Percentiles rank a stretch among this genome's conserved stretches.
Conservation (phyloP, 2,329 filamentous ascomycete species). For the Colletotrichum ledebouriae region DNA sequence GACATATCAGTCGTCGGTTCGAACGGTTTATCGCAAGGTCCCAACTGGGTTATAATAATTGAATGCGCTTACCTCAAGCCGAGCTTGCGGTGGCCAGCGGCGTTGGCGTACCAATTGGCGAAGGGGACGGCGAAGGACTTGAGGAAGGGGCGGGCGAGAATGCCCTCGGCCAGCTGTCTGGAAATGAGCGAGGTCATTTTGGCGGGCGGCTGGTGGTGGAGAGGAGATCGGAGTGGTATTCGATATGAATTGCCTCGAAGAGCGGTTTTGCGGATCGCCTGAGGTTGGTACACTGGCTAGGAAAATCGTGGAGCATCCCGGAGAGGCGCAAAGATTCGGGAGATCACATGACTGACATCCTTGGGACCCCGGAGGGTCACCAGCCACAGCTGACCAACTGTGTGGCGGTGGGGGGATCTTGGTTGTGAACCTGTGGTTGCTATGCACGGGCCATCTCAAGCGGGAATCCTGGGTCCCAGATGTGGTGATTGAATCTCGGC, state of each 20-base stretch:
- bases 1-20: slow-evolving; percentile 20
- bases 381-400: neutral
- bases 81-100: slow-evolving; percentile 92
- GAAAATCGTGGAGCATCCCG: slow-evolving; percentile 42
- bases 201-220: slow-evolving; percentile 46
- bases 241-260: slow-evolving; percentile 42
- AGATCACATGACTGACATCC: slow-evolving; percentile 38
- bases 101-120: slow-evolving; percentile 89
- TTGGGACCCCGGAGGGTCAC: slow-evolving; percentile 16
- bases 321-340: slow-evolving; percentile 42
- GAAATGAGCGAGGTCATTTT: slow-evolving; percentile 73
- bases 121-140: slow-evolving; percentile 82
- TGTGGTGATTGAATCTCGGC: slow-evolving; percentile 22
- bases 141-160: slow-evolving; percentile 90
- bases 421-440: neutral
- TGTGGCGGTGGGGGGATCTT: neutral
- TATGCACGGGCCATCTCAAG: slow-evolving; percentile 16
- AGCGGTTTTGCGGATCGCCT: slow-evolving; percentile 41
- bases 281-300: slow-evolving; percentile 32
- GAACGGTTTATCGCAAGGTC: slow-evolving; percentile 5
- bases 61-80: slow-evolving; percentile 79
- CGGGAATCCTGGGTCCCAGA: neutral
- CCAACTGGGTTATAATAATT: slow-evolving; percentile 19
- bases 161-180: slow-evolving; percentile 43
- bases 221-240: slow-evolving; percentile 33